Conservation (phyloP, 441 rosid species). For the Populus hybrid region DNA sequence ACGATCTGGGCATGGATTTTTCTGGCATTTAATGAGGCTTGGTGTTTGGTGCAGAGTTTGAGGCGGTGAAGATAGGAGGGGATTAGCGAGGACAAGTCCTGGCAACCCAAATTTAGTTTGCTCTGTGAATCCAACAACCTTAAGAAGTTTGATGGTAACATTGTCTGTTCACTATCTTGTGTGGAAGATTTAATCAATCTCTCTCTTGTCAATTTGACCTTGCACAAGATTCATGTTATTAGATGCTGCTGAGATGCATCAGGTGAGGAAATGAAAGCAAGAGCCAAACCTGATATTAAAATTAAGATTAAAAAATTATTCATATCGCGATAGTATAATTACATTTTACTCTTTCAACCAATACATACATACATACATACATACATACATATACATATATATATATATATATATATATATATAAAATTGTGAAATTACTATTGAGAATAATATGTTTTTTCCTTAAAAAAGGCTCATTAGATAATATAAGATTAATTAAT, state of each 20-base stretch:
- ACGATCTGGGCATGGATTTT: slow-evolving; percentile 54
- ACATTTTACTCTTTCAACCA: too few species aligned
- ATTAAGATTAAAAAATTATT: too few species aligned
- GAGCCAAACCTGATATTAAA: not conserved
- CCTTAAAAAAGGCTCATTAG: too few species aligned
- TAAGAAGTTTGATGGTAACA: not conserved
- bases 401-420: too few species aligned
- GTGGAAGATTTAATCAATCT: not conserved
- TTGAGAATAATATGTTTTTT: too few species aligned
- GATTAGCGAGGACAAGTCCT: slow-evolving; percentile 31
- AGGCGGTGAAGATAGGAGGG: slow-evolving; percentile 41
- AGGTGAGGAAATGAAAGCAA: not conserved
- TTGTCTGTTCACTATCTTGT: not conserved
- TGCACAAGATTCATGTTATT: not conserved
- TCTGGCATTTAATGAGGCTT: slow-evolving; percentile 27
- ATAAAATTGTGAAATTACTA: too few species aligned
- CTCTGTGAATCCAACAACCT: not conserved
- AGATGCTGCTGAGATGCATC: not conserved
- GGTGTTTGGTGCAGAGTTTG: slow-evolving; percentile 41
- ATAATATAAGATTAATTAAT: too few species aligned
- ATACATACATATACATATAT: too few species aligned
- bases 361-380: too few species aligned
- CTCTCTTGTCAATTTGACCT: not conserved
- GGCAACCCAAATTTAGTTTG: not conserved
- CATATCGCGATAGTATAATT: too few species aligned